phyloP scores from a whole-genome alignment of 495 filamentous ascomycete species.

The Hypoxylon lenormandii region DNA sequence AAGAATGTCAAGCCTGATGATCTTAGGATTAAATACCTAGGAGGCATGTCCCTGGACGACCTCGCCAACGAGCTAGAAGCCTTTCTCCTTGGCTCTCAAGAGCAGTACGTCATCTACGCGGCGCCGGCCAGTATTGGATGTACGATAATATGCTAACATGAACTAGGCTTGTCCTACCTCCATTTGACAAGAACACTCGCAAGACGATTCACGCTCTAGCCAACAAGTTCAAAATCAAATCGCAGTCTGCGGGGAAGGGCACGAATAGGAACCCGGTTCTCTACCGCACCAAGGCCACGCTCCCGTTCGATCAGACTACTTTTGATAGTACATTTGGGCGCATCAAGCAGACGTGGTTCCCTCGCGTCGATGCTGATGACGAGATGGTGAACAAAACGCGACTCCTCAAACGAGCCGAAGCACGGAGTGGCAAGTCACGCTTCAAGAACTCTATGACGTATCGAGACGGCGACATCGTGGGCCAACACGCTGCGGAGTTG shows the following conservation, averaged over 20 bases:
- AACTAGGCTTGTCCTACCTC: constrained; percentile 78
- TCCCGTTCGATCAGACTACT: constrained; percentile 62
- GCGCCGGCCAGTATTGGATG: constrained; percentile 5
- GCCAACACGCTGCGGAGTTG: constrained; percentile 83
- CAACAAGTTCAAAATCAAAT: constrained; percentile 76
- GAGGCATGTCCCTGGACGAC: constrained; percentile 77
- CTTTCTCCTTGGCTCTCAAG: constrained; percentile 74
- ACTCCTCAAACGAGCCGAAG: constrained; percentile 39
- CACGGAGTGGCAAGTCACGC: constrained; percentile 30
- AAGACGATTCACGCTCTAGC: constrained; percentile 82
- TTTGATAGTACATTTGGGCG: constrained; percentile 58
- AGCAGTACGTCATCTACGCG: constrained; percentile 65
- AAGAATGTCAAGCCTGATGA: constrained; percentile 72
- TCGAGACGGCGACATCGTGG: constrained; percentile 90
- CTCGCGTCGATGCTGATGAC: constrained; percentile 58
- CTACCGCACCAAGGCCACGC: constrained; percentile 75
- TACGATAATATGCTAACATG: constrained; percentile 30
- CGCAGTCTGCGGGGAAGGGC: constrained; percentile 82
- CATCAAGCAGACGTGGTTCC: constrained; percentile 62
- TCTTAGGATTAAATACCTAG: constrained; percentile 75
- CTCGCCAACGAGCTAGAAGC: constrained; percentile 75
- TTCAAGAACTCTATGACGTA: constrained; percentile 66
- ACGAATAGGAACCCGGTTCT: constrained; percentile 79
- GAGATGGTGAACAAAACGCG: constrained; percentile 45
- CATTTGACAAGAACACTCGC: constrained; percentile 81